Evolutionary conservation across 345 rosid genomes (phyloP).

Genomic region (Rubroshorea leprosula): DNA sequence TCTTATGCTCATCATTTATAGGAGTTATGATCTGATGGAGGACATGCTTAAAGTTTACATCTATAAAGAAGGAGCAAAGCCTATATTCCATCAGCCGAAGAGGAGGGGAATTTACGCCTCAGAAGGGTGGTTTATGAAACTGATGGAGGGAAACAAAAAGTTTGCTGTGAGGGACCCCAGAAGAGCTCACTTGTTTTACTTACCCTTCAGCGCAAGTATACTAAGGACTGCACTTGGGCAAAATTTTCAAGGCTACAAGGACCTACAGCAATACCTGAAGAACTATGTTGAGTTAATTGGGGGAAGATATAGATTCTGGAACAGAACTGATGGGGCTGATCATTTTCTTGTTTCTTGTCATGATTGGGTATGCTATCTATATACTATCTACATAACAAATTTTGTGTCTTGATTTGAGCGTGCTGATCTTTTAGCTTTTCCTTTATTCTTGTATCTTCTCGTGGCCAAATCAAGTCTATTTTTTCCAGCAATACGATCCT

Average conservation of each 20-base stretch:
- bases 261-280: conserved; percentile 43
- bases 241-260: conserved; percentile 28
- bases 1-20: conserved; percentile 22
- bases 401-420: too few relatives aligned
- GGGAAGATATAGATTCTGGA: conserved; percentile 68
- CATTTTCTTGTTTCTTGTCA: conserved; percentile 93
- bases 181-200: conserved; percentile 84
- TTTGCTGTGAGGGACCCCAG: conserved; percentile 66
- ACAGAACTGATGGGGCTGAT: conserved; percentile 76
- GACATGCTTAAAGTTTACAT: conserved; percentile 60
- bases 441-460: too few relatives aligned
- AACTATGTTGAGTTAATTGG: conserved; percentile 54
- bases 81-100: conserved; percentile 64
- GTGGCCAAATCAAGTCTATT: too few relatives aligned
- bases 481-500: too few relatives aligned
- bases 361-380: conserved; percentile 71
- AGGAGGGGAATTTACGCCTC: conserved; percentile 84
- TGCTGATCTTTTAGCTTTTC: too few relatives aligned
- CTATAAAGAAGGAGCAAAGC: conserved; percentile 79
- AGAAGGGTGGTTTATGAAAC: conserved; percentile 95
- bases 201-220: conserved; percentile 60
- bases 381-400: conserved; percentile 6
- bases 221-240: conserved; percentile 43
- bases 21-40: conserved; percentile 88
- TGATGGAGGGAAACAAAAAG: conserved; percentile 67